Percentiles rank a stretch among this genome's conserved stretches.
These are phyloP conservation scores for Chaetoceros tenuissimus DNA, from an alignment of 108 stramenopile genomes.

Conservation along the genomic window DNA sequence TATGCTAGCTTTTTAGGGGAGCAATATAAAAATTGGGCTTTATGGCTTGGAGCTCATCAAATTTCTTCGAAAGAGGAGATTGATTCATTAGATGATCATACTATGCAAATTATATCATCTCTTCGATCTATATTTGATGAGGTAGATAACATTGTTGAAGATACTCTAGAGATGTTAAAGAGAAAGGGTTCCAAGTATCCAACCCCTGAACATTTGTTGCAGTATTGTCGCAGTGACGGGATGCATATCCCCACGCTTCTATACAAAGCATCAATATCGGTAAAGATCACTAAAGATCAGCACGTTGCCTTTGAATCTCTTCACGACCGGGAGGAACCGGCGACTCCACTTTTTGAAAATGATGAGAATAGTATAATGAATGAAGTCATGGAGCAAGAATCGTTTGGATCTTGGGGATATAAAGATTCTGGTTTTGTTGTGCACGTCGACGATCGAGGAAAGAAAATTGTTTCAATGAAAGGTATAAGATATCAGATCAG, in stretches of 20 bases:
- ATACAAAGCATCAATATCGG: conserved; percentile 34
- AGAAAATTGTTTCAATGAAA: conserved; percentile 56
- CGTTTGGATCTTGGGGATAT: conserved; percentile 83
- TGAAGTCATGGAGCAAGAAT: too few species aligned
- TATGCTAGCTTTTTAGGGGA: conserved; percentile 44
- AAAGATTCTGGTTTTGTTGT: conserved; percentile 65
- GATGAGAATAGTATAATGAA: too few species aligned
- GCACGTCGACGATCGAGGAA: conserved; percentile 25
- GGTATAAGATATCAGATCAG: conserved; percentile 57
- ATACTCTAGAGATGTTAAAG: conserved; percentile 21
- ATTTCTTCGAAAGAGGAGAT: conserved; percentile 5
- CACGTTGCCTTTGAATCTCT: too few species aligned
- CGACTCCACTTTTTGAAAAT: too few species aligned
- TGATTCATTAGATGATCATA: conserved; percentile 1
- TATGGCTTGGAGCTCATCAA: conserved; percentile 35
- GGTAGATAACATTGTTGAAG: conserved; percentile 39
- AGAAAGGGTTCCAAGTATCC: conserved; percentile 49
- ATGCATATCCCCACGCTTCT: conserved; percentile 31
- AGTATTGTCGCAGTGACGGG: conserved; percentile 23
- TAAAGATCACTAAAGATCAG: conserved; percentile 16
- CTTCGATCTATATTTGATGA: conserved; percentile 33
- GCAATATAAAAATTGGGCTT: conserved; percentile 41
- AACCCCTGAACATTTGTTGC: conserved; percentile 35
- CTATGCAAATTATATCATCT: conserved; percentile 11
- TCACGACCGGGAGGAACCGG: too few species aligned